Evolutionary conservation across 352 stramenopile species (phyloP).

Genomic region (Phytophthora fragariae): DNA sequence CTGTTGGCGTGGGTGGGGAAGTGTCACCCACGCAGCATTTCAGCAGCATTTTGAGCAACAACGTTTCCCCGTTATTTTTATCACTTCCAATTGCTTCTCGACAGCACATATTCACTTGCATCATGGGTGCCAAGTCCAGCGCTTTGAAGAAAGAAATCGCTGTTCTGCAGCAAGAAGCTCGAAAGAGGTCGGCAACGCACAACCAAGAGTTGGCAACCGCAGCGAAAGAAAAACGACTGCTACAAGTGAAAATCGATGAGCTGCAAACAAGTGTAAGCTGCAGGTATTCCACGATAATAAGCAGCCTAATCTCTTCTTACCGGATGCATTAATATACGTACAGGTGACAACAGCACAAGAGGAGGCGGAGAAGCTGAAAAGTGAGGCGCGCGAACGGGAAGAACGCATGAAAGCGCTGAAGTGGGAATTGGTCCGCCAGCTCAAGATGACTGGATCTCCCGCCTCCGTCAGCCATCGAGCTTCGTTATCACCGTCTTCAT

Average conservation of each 20-base stretch:
- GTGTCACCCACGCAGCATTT: too few relatives aligned
- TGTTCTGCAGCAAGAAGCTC: conserved; percentile 51
- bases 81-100: not conserved
- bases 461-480: conserved; percentile 24
- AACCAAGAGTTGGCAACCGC: conserved; percentile 46
- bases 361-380: conserved; percentile 54
- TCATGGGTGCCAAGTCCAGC: conserved; percentile 66
- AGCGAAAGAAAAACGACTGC: conserved; percentile 56
- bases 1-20: too few relatives aligned
- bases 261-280: conserved; percentile 57
- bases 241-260: conserved; percentile 64
- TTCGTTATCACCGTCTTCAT: conserved; percentile 25
- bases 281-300: not conserved
- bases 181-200: conserved; percentile 40
- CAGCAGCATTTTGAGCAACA: conserved; percentile 21
- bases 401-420: conserved; percentile 78
- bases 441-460: conserved; percentile 37
- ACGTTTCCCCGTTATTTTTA: conserved; percentile 42
- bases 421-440: conserved; percentile 74
- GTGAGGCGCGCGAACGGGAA: conserved; percentile 50
- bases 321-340: not conserved
- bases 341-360: conserved; percentile 61
- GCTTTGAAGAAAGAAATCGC: conserved; percentile 68
- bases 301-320: not conserved
- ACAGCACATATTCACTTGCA: not conserved